phyloP scores from a whole-genome alignment of 495 filamentous ascomycete species.

The Penicillium odoratum region DNA sequence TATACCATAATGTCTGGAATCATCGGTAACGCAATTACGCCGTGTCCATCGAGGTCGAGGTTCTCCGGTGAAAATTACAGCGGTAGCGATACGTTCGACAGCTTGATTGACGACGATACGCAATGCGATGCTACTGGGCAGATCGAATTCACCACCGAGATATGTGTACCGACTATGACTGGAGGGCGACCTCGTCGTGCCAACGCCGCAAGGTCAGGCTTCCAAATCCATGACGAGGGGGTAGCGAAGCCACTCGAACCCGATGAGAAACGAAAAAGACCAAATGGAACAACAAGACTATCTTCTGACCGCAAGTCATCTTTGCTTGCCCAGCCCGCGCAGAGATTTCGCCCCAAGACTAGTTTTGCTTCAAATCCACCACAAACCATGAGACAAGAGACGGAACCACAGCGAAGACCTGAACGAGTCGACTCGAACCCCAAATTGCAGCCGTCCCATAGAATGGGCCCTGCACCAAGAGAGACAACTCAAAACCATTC shows the following conservation, averaged over 20 bases:
- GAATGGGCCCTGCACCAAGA: background rate
- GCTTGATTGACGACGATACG: conserved; percentile 25
- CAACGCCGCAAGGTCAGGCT: conserved; percentile 25
- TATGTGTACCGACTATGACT: conserved; percentile 29
- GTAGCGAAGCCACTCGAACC: conserved; percentile 15
- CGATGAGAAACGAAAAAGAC: conserved; percentile 18
- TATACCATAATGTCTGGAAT: conserved; percentile 28
- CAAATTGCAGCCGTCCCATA: conserved; percentile 17
- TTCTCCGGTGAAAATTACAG: conserved; percentile 19
- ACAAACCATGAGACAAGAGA: conserved; percentile 11
- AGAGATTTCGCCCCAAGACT: conserved; percentile 40
- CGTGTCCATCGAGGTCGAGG: conserved; percentile 29
- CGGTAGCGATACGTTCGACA: conserved; percentile 24
- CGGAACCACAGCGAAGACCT: conserved; percentile 8
- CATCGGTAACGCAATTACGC: conserved; percentile 28
- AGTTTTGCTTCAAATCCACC: conserved; percentile 27
- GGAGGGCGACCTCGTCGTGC: conserved; percentile 34
- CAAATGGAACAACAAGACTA: conserved; percentile 8
- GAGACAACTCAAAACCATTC: background rate
- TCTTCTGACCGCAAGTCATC: conserved; percentile 31
- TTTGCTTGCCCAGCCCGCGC: conserved; percentile 44
- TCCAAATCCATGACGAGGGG: conserved; percentile 38
- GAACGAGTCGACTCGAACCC: conserved; percentile 1
- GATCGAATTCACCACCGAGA: conserved; percentile 41
- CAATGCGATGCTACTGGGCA: conserved; percentile 32